Base-by-base conservation (phyloP, 164 flowering plant genomes). In the Nymphaea colorata region DNA sequence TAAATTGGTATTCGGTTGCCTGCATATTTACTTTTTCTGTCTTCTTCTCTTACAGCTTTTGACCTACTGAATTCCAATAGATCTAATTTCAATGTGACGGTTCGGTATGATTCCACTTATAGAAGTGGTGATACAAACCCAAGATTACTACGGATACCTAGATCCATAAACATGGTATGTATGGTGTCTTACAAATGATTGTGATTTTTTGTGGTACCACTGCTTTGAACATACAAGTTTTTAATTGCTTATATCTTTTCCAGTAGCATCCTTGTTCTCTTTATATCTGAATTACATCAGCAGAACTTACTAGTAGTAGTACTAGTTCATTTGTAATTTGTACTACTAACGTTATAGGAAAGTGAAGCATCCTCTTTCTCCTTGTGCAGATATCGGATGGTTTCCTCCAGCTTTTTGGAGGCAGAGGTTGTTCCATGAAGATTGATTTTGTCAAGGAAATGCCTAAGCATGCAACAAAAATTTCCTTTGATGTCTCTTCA, bases 41-140 rank as follows among this genome's bases (percentile, higher is more conserved):
- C 0, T 42, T 25, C 62, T 72, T 72, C 65, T 63, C 43, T 74
- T 68, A 69, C 96, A 95, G 99, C 87, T n/a, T 95, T 84, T 82
- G 99, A 95, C 82, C 82, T 90, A 82, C 70, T 83, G 62, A 80
- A 95, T 76, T 76, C 98, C 53, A 75, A 83, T 72, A 68, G 45
- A 60, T 83, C 70, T 66, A 82, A 67, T 59, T 90, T 90, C 67
- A 91, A 90, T 70, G 85, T 88, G 72, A 90, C 67, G 69, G 75
- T 91, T 70, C 91, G 98, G 98, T 91, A 95, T 80, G 91, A 95
- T 69, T 81, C 96, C 63, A 87, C 94, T 17, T 83, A 84, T 66
- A 82, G 80, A 70, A 41, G 84, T 44, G 85, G 84, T n/a, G 64
- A 42, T 67, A 1, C 36, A 44, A 74, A 83, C n/a, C 57, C 73